phyloP scores from a whole-genome alignment of 176 grass and related monocot species.

The Pontederia crassipes region DNA sequence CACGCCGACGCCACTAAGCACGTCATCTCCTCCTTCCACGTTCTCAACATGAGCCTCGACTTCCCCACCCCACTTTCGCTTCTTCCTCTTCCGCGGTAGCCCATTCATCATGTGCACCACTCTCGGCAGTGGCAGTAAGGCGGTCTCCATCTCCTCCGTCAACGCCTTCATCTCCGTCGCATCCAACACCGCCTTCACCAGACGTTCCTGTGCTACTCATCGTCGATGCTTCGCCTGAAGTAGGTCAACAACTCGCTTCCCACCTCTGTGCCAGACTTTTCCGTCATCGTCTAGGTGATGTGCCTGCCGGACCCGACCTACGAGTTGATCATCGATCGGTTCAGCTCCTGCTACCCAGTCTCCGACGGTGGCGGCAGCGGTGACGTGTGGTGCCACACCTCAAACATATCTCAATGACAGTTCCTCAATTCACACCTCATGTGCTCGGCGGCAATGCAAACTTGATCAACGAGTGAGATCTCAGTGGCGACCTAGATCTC shows the following conservation, averaged over 20 bases:
- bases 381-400: too few species aligned
- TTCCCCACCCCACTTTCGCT: constrained; percentile 41
- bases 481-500: too few species aligned
- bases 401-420: too few species aligned
- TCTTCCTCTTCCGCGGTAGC: constrained; percentile 65
- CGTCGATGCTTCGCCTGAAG: constrained; percentile 40
- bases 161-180: constrained; percentile 62
- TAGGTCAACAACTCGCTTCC: constrained; percentile 33
- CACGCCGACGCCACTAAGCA: constrained; percentile 23
- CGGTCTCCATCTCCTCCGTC: constrained; percentile 33
- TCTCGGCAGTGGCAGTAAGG: background rate
- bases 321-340: constrained; percentile 54
- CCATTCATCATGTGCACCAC: constrained; percentile 70
- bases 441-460: too few species aligned
- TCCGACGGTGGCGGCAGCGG: constrained; percentile 29
- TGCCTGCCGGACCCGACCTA: constrained; percentile 49
- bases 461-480: too few species aligned
- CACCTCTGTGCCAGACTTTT: constrained; percentile 26
- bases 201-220: constrained; percentile 85
- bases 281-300: constrained; percentile 47
- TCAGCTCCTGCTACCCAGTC: constrained; percentile 65
- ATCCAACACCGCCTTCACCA: constrained; percentile 27
- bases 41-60: constrained; percentile 85
- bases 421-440: too few species aligned
- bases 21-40: constrained; percentile 54